phyloP scores from a whole-genome alignment of 805 yeast genomes.

The Candida insectorum region DNA sequence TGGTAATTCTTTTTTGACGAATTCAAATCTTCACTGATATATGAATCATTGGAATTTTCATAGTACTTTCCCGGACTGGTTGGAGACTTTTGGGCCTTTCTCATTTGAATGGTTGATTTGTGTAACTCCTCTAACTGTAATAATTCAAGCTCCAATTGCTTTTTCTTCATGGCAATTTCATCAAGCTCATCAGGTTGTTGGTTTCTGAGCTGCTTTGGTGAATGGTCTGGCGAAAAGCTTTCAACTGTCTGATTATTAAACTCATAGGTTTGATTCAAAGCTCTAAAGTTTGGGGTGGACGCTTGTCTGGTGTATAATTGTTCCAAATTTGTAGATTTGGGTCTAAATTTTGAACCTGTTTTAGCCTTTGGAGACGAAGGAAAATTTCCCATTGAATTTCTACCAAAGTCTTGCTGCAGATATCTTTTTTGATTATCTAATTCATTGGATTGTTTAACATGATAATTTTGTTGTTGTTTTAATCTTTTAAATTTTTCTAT shows the following conservation, averaged over 20 bases:
- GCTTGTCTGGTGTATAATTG: slow-evolving; percentile 10
- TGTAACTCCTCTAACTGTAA: slow-evolving; percentile 20
- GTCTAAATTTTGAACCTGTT: slow-evolving; percentile 13
- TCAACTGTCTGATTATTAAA: slow-evolving; percentile 21
- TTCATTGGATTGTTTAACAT: slow-evolving; percentile 17
- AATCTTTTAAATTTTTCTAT: slow-evolving; percentile 26
- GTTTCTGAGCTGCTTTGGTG: slow-evolving; percentile 8
- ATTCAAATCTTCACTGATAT: slow-evolving; percentile 31
- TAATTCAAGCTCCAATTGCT: slow-evolving; percentile 38
- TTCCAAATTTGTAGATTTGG: slow-evolving; percentile 15
- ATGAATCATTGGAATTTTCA: slow-evolving; percentile 24
- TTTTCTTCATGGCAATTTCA: slow-evolving; percentile 32
- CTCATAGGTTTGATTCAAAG: slow-evolving; percentile 8
- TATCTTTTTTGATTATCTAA: slow-evolving; percentile 9
- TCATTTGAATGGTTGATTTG: slow-evolving; percentile 11
- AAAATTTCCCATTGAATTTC: slow-evolving; percentile 11
- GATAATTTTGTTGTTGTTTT: slow-evolving; percentile 30
- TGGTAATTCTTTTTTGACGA: slow-evolving; percentile 29
- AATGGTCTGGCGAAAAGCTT: slow-evolving; percentile 22
- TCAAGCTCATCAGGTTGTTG: slow-evolving; percentile 18
- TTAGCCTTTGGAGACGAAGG: slow-evolving; percentile 10
- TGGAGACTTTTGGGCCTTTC: slow-evolving; percentile 6
- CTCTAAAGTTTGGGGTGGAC: slow-evolving; percentile 12
- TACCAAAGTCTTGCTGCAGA: slow-evolving; percentile 12
- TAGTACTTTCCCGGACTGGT: slow-evolving; percentile 5